These are phyloP conservation scores for Insectozyma bohioensis DNA, from an alignment of 1,139 yeast species.

Conservation along the genomic window DNA sequence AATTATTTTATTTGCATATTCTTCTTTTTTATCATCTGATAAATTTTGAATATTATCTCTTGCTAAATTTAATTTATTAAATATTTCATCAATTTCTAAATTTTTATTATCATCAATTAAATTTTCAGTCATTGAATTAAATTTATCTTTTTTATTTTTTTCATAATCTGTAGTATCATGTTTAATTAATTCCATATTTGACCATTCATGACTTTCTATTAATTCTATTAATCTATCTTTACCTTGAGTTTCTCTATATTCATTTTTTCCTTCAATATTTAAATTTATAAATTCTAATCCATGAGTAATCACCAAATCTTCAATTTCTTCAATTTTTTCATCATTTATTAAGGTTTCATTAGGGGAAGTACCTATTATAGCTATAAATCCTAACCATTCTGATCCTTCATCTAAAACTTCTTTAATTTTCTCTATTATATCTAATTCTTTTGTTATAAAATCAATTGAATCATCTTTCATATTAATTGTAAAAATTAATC, in stretches of 20 bases:
- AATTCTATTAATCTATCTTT: constrained; percentile 34
- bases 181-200: constrained; percentile 18
- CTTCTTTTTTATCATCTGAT: constrained; percentile 25
- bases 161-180: constrained; percentile 16
- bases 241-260: constrained; percentile 27
- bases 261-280: constrained; percentile 23
- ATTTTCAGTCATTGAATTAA: constrained; percentile 28
- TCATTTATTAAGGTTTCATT: constrained; percentile 4
- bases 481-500: constrained; percentile 36
- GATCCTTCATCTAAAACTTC: constrained; percentile 14
- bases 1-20: constrained; percentile 33
- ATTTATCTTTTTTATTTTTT: constrained; percentile 21
- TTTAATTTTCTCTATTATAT: constrained; percentile 17
- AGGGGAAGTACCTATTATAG: constrained; percentile 24
- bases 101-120: constrained; percentile 18
- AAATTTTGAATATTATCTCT: constrained; percentile 26
- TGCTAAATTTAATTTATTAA: constrained; percentile 31
- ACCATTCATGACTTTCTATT: constrained; percentile 44
- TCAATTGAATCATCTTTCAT: constrained; percentile 17
- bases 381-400: constrained; percentile 24
- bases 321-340: constrained; percentile 21
- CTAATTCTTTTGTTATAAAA: constrained; percentile 19
- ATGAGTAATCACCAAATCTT: constrained; percentile 27
- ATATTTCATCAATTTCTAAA: constrained; percentile 27
- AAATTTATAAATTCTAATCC: constrained; percentile 35